phyloP scores from a whole-genome alignment of 75 land plant species.

The Sequoia sempervirens region DNA sequence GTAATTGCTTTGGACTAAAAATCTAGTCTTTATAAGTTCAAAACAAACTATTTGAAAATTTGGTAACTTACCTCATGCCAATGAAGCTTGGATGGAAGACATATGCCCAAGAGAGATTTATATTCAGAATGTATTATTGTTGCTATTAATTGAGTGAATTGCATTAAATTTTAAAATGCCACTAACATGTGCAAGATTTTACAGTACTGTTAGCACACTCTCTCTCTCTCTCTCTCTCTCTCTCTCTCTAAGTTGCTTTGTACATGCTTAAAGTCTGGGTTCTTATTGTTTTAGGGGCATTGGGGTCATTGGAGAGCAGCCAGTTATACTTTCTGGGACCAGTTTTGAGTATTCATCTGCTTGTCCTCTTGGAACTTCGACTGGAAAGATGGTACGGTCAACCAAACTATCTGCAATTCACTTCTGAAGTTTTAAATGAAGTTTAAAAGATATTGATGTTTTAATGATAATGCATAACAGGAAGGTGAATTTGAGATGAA shows the following conservation, averaged over 20 bases:
- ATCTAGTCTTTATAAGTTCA: background rate
- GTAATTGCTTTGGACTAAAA: background rate
- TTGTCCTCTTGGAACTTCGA: constrained; percentile 71
- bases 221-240: too few species aligned
- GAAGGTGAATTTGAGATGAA: constrained; percentile 91
- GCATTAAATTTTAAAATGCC: background rate
- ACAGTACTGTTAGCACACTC: background rate
- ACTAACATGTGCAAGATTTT: background rate
- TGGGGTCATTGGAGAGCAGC: constrained; percentile 86
- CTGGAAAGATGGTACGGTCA: constrained; percentile 70
- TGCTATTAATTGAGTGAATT: background rate
- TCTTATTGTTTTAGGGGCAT: constrained; percentile 45
- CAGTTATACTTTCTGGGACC: constrained; percentile 72
- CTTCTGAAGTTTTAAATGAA: background rate
- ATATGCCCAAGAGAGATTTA: background rate
- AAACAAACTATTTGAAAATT: background rate
- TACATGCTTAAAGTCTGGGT: background rate
- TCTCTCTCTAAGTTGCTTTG: background rate
- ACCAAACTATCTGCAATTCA: background rate
- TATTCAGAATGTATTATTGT: background rate
- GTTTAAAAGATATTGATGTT: background rate
- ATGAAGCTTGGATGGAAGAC: background rate
- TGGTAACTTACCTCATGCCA: background rate
- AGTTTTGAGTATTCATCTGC: constrained; percentile 84
- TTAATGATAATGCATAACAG: constrained; percentile 21